Percentiles rank a stretch among this genome's conserved stretches.
Evolutionary conservation across 352 stramenopile genomes (phyloP).

Genomic region (Blastocystis sp.): DNA sequence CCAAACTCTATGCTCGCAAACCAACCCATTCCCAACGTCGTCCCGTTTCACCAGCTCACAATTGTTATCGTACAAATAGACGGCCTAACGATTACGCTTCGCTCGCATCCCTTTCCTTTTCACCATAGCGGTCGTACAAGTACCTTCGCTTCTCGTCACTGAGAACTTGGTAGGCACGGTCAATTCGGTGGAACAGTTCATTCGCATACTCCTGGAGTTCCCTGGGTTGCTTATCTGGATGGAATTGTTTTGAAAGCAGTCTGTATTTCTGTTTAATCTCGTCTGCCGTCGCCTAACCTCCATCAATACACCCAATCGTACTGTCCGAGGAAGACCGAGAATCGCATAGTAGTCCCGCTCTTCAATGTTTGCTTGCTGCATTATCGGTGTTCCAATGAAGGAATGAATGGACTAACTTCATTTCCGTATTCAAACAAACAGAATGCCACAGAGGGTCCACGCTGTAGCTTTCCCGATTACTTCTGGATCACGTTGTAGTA

Average conservation of each 20-base stretch:
- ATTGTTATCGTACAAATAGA: constrained; percentile 7
- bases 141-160: constrained; percentile 32
- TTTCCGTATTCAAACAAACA: too few species aligned
- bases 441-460: too few species aligned
- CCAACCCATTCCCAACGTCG: not conserved
- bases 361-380: constrained; percentile 27
- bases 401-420: not conserved
- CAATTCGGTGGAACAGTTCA: constrained; percentile 42
- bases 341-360: constrained; percentile 39
- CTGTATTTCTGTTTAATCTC: constrained; percentile 43
- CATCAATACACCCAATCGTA: not conserved
- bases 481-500: too few species aligned
- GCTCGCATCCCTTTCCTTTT: not conserved
- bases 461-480: too few species aligned
- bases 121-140: constrained; percentile 15
- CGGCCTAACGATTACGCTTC: not conserved
- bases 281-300: not conserved
- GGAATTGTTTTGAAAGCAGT: constrained; percentile 18
- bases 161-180: constrained; percentile 35
- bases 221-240: constrained; percentile 22
- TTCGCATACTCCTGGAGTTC: constrained; percentile 44
- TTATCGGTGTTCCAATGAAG: not conserved
- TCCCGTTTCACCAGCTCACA: constrained; percentile 32
- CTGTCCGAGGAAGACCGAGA: constrained; percentile 31
- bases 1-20: not conserved